Evolutionary conservation across 2,329 filamentous ascomycete genomes (phyloP), one percentile per base, ranked within the genome.

Genomic region (Exophiala viscosa): DNA sequence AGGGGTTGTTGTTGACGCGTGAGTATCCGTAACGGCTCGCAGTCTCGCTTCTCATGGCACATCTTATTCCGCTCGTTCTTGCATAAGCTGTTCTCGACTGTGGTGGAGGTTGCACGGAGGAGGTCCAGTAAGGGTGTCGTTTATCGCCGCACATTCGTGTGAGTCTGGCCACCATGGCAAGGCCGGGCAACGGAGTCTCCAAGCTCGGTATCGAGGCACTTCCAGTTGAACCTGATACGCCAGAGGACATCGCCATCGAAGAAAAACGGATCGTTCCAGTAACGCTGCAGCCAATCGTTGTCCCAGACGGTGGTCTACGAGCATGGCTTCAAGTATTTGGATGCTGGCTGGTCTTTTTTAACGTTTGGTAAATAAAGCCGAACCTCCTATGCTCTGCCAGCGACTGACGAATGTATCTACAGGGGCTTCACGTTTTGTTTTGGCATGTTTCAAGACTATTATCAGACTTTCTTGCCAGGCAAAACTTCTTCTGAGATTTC

Each of bases 311-410:
- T 47, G 91, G 92, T 14, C 9, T 56, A 13, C 72, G 81, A 60
- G 89, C 88, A 51, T 96, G 91, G 89, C 78, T 88, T 9, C 90
- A 95, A 33, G 89, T 96, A 2, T 71, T 92, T 13, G 91, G 90
- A 28, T 85, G 85, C 20, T 96, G 90, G 76, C 82, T 85, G 61
- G 86, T 86, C 11, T 82, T 95, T 55, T 77, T 88, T 59, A 85
- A 87, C 13, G 81, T 83, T 4, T 83, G 90, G 90, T 2, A 74
- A 91, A 61, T 83, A 92, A 78, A 89, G 89, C 69, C 83, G 82
- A 56, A 56, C 78, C 90, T 49, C 20, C 44, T 44, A 17, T 28
- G 40, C 47, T 55, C 46, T 36, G 11, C 46, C 40, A 18, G 9
- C 49, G 13, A n/a, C 39, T 55, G 35, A 36, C 31, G 20, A 6